These are phyloP conservation scores for Saussurea involucrata DNA, from an alignment of 129 eudicot species.

Conservation along the genomic window DNA sequence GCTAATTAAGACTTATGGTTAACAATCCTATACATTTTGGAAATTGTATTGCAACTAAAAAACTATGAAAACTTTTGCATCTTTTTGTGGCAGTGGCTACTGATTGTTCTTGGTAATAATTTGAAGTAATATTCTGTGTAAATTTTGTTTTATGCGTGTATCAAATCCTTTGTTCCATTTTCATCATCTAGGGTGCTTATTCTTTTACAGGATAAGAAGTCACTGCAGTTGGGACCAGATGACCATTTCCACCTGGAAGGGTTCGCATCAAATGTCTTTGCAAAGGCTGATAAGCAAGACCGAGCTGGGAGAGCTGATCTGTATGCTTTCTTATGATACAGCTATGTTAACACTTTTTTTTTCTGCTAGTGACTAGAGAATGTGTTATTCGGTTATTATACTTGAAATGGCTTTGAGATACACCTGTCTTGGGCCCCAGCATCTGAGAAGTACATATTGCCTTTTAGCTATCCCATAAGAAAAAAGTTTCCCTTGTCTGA, in stretches of 20 bases:
- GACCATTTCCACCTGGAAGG: conserved; percentile 86
- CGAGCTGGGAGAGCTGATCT: conserved; percentile 90
- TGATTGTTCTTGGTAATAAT: background rate
- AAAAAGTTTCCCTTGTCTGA: background rate
- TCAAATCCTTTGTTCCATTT: background rate
- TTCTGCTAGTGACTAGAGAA: background rate
- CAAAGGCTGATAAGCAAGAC: conserved; percentile 97
- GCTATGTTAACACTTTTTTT: background rate
- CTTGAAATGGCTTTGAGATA: background rate
- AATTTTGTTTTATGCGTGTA: background rate
- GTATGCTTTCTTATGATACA: conserved; percentile 41
- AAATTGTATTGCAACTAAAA: background rate
- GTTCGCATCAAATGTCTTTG: conserved; percentile 84
- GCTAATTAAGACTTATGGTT: background rate
- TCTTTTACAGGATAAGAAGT: conserved; percentile 66
- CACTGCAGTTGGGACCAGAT: conserved; percentile 75
- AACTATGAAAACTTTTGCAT: background rate
- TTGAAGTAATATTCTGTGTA: background rate
- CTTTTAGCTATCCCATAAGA: background rate
- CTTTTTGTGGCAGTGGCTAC: background rate
- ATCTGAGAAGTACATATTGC: background rate
- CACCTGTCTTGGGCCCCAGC: background rate
- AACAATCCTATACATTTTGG: background rate
- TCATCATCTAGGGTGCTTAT: conserved; percentile 6
- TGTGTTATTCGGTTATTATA: background rate